Conservation (phyloP, 371 early-diverging fungal genomes). For the Mortierella sp. region DNA sequence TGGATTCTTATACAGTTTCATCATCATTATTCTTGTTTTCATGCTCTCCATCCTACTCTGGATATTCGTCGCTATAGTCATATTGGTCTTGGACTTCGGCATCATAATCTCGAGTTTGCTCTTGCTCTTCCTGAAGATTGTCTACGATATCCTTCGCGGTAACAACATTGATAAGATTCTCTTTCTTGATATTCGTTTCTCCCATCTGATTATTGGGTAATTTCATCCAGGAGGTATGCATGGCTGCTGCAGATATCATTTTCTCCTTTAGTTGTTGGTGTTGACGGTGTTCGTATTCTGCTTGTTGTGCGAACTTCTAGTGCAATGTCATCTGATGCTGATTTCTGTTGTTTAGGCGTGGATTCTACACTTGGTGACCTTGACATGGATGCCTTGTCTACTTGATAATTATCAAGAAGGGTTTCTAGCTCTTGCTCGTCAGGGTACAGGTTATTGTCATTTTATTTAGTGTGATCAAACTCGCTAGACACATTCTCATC, state of each 20-base stretch:
- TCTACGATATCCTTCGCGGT: background rate
- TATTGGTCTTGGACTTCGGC: background rate
- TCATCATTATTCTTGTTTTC: background rate
- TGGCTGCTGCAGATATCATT: conserved; percentile 17
- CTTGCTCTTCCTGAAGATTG: background rate
- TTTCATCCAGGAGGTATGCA: background rate
- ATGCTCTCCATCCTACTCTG: background rate
- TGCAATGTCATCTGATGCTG: background rate
- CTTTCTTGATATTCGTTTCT: too few relatives aligned
- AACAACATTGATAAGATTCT: background rate
- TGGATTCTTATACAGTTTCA: conserved; percentile 6
- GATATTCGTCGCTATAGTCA: background rate
- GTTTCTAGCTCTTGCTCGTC: too few relatives aligned
- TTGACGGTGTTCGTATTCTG: conserved; percentile 5
- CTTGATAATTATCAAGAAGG: background rate
- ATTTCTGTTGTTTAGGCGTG: too few relatives aligned
- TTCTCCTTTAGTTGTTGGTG: background rate
- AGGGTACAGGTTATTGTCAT: too few relatives aligned
- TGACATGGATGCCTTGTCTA: too few relatives aligned
- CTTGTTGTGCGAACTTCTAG: background rate
- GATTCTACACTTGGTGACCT: too few relatives aligned
- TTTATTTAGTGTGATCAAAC: too few relatives aligned
- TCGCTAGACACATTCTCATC: background rate
- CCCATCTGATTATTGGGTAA: too few relatives aligned
- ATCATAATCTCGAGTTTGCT: background rate